A percentile compares a stretch with the other conserved stretches of the same genome.
Conservation (phyloP, 2,329 filamentous ascomycete species). For the Dactylellina sp. region DNA sequence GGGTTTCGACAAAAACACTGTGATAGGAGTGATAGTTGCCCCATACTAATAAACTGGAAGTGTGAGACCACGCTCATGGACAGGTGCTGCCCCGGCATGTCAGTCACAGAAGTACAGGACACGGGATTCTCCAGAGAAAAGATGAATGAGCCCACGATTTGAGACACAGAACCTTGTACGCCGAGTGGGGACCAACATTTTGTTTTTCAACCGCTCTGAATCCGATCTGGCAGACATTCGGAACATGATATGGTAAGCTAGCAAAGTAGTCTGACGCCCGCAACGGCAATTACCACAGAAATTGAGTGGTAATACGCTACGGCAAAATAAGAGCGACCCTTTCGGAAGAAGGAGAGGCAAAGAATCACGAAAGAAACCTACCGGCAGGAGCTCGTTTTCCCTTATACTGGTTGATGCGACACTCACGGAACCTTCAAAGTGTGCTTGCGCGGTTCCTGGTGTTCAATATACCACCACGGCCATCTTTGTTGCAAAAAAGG, state of each 20-base stretch:
- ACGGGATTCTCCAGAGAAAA: constrained; percentile 43
- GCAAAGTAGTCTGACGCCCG: background rate
- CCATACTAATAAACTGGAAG: constrained; percentile 30
- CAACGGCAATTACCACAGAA: constrained; percentile 45
- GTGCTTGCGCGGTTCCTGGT: constrained; percentile 44
- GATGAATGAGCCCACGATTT: constrained; percentile 29
- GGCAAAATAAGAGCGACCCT: constrained; percentile 8
- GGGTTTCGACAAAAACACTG: constrained; percentile 17
- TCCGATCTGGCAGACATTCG: constrained; percentile 35
- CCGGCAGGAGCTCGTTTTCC: constrained; percentile 19
- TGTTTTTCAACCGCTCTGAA: constrained; percentile 24
- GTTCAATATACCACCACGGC: constrained; percentile 23
- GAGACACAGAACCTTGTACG: constrained; percentile 22
- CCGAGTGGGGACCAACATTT: constrained; percentile 19
- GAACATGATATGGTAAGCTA: constrained; percentile 4
- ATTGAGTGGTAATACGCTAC: constrained; percentile 31
- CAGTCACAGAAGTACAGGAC: constrained; percentile 53
- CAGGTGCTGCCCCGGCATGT: constrained; percentile 51
- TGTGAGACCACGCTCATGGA: constrained; percentile 42
- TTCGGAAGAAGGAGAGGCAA: background rate
- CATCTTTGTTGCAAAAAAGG: background rate
- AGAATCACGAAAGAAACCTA: background rate
- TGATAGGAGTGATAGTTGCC: constrained; percentile 14
- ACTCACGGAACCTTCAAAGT: constrained; percentile 1
- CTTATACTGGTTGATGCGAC: constrained; percentile 10